phyloP scores from a whole-genome alignment of 495 filamentous ascomycete species.

The Recurvomyces mirabilis region DNA sequence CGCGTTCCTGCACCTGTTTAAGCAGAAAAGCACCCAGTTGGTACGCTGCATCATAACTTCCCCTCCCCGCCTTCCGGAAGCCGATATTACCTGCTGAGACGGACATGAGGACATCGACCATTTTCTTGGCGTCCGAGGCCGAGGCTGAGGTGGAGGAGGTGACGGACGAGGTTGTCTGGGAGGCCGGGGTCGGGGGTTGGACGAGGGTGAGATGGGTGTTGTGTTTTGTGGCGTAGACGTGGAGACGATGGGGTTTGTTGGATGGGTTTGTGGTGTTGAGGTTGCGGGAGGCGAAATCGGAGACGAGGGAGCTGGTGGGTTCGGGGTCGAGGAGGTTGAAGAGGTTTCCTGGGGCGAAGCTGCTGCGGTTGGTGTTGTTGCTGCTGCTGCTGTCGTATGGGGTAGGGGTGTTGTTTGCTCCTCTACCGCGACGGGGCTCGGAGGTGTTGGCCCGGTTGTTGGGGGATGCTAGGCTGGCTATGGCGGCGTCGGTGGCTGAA shows the following conservation, averaged over 20 bases:
- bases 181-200: conserved; percentile 50
- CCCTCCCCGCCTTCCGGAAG: conserved; percentile 66
- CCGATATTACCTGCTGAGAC: conserved; percentile 72
- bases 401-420: not conserved
- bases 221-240: conserved; percentile 78
- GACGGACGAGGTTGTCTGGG: conserved; percentile 4
- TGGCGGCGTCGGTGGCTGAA: not conserved
- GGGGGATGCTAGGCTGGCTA: not conserved
- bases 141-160: not conserved
- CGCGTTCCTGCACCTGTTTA: conserved; percentile 63
- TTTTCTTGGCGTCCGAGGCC: conserved; percentile 16
- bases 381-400: not conserved
- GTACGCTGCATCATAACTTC: conserved; percentile 84
- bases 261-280: not conserved
- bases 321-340: not conserved
- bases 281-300: not conserved
- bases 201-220: conserved; percentile 88
- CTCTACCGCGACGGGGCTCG: too few species aligned
- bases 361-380: not conserved
- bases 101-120: conserved; percentile 53
- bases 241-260: conserved; percentile 61
- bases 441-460: not conserved
- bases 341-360: not conserved
- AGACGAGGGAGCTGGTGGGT: not conserved
- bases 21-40: conserved; percentile 74